Percentiles rank a stretch among this genome's conserved stretches.
Conservation (phyloP, 306 rosid species). For the Cicer pinnatifidum region DNA sequence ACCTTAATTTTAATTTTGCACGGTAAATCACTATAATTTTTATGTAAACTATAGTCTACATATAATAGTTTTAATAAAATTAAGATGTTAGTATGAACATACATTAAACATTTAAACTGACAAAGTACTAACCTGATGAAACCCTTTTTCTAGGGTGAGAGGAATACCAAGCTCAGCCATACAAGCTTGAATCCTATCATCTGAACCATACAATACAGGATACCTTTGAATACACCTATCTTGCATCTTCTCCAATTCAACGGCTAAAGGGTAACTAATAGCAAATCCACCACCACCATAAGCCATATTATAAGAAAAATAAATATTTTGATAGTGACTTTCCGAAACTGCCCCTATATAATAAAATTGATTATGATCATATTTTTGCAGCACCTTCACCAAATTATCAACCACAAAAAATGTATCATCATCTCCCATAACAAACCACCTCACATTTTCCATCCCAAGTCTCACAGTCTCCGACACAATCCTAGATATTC, state of each 20-base stretch:
- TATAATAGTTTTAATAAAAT: too few species aligned
- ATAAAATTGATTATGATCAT: conserved; percentile 62
- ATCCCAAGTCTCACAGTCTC: conserved; percentile 45
- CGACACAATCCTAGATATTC: conserved; percentile 54
- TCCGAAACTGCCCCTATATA: conserved; percentile 71
- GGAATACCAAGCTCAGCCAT: conserved; percentile 84
- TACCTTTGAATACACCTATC: conserved; percentile 64
- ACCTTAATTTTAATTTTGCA: too few species aligned
- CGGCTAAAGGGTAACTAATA: conserved; percentile 63
- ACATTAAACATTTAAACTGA: not conserved
- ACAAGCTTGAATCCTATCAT: conserved; percentile 77
- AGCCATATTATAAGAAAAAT: conserved; percentile 71
- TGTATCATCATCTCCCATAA: conserved; percentile 74
- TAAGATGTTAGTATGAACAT: too few species aligned
- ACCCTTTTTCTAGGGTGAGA: conserved; percentile 66
- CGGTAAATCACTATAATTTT: too few species aligned
- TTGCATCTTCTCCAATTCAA: conserved; percentile 62
- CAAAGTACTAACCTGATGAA: conserved; percentile 66
- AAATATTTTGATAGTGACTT: conserved; percentile 68
- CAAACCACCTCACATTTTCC: conserved; percentile 56
- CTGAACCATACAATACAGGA: conserved; percentile 64
- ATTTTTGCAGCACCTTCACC: conserved; percentile 59
- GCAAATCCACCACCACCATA: conserved; percentile 82
- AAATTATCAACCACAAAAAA: conserved; percentile 64
- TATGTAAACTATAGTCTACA: too few species aligned